Evolutionary conservation across 2,329 filamentous ascomycete species (phyloP).

Genomic region (Talaromyces sp.): DNA sequence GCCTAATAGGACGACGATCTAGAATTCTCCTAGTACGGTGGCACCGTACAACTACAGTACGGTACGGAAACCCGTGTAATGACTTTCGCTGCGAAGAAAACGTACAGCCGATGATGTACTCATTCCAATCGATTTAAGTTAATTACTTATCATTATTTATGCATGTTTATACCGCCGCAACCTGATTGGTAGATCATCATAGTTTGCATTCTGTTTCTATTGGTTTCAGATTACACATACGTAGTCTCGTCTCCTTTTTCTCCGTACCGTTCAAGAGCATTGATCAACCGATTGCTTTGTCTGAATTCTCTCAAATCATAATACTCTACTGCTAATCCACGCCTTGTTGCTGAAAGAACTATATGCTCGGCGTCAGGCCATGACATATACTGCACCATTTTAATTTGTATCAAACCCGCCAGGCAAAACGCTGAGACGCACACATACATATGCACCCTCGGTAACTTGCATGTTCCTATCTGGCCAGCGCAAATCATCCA

Average conservation of each 20-base stretch:
- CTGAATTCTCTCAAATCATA: neutral
- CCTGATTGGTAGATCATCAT: neutral
- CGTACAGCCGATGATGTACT: neutral
- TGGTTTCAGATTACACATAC: neutral
- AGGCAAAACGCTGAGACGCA: neutral
- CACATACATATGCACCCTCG: neutral
- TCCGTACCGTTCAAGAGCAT: neutral
- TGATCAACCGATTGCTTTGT: slow-evolving; percentile 12
- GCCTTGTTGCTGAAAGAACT: neutral
- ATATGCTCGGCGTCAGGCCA: neutral
- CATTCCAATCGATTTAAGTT: neutral
- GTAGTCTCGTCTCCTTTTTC: neutral
- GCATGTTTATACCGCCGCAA: neutral
- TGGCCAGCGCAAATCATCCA: neutral
- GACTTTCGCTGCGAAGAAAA: neutral
- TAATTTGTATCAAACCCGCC: neutral
- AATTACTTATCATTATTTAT: neutral
- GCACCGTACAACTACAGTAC: neutral
- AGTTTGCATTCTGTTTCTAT: neutral
- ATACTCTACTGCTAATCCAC: neutral
- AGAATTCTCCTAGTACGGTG: slow-evolving; percentile 1
- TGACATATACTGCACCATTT: neutral
- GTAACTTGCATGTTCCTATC: slow-evolving; percentile 12
- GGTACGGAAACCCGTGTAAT: neutral
- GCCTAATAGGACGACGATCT: slow-evolving; percentile 8